Conservation (phyloP, 805 yeast genomes). For the Metschnikowia lunata region DNA sequence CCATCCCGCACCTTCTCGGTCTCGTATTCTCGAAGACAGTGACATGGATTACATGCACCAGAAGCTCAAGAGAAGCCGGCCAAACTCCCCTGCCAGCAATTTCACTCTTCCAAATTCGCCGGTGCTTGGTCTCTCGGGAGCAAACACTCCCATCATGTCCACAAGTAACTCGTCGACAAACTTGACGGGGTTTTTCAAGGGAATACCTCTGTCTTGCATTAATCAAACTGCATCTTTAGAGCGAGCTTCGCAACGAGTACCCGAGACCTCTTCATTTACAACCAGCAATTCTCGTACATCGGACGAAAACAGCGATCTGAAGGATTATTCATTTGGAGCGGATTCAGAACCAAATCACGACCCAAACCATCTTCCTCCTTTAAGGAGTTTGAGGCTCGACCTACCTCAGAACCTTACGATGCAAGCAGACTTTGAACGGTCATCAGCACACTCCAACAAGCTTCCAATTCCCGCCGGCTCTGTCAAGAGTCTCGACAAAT, state of each 20-base stretch:
- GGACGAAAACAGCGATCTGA: background rate
- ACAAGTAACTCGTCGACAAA: conserved; percentile 41
- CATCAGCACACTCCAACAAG: conserved; percentile 1
- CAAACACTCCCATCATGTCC: conserved; percentile 39
- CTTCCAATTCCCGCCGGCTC: conserved; percentile 6
- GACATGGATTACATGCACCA: conserved; percentile 46
- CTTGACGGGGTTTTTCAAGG: conserved; percentile 33
- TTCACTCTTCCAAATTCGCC: conserved; percentile 44
- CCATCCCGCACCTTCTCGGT: conserved; percentile 16
- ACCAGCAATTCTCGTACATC: background rate
- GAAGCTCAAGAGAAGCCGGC: conserved; percentile 44
- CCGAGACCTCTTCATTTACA: background rate
- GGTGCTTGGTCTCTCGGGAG: conserved; percentile 35
- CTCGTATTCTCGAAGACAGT: conserved; percentile 35
- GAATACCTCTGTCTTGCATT: conserved; percentile 17
- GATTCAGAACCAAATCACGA: conserved; percentile 1
- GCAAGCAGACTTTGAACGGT: conserved; percentile 8
- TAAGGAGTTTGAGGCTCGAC: conserved; percentile 47
- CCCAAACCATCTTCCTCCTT: conserved; percentile 39
- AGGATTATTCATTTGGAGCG: background rate
- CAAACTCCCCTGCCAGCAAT: conserved; percentile 41
- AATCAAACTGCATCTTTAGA: conserved; percentile 1
- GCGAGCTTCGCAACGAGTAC: background rate
- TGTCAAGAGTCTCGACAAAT: background rate
- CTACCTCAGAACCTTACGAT: conserved; percentile 40